Evolutionary conservation across 2,329 filamentous ascomycete genomes (phyloP), one percentile per base, ranked within the genome.

Genomic region (Aspergillus sp.): DNA sequence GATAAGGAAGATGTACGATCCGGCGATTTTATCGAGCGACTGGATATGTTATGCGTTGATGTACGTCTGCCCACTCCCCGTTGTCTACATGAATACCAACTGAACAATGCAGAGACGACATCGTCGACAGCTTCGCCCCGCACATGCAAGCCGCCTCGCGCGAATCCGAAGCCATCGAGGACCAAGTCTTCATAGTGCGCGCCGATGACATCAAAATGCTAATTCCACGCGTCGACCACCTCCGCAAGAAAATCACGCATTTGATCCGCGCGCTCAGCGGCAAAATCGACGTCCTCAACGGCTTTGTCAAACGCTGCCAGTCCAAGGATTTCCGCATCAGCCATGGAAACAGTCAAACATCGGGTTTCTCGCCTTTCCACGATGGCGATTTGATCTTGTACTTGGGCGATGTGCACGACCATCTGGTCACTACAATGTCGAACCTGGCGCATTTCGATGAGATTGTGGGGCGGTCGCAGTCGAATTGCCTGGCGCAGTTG

Each of bases 21-120:
- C 94, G 57, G 83, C 95, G 56, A 82, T 89, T 50, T 75, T 97
- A 36, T 93, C 88, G 59, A 89, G 89, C 56, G 93, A 97, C 69
- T 98, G 93, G 90, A 91, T 97, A 58, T 97, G 93, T 72, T 98
- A 98, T 65, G 93, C 93, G 32, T 75, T 98, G 55, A 96, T 97
- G 84, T 88, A 74, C 73, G 83, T 70, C 19, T 19, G 19, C 19
- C 45, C 2, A 12, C 36, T 6, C 8, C 8, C 43, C 6, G 42
- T 42, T 5, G 10, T 9, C 19, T 9, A 7, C 7, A 5, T 27
- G 10, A 5, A n/a, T 4, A 4, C 3, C 6, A 28, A 36, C 45
- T 30, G 34, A 48, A 29, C 19, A 9, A 8, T 27, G 5, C 48
- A 87, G 85, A 61, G 93, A 98, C 67, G 88, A 97, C 61, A 97